These are phyloP conservation scores for Lachnellula arida DNA, from an alignment of 2,329 filamentous ascomycete genomes.

Conservation along the genomic window DNA sequence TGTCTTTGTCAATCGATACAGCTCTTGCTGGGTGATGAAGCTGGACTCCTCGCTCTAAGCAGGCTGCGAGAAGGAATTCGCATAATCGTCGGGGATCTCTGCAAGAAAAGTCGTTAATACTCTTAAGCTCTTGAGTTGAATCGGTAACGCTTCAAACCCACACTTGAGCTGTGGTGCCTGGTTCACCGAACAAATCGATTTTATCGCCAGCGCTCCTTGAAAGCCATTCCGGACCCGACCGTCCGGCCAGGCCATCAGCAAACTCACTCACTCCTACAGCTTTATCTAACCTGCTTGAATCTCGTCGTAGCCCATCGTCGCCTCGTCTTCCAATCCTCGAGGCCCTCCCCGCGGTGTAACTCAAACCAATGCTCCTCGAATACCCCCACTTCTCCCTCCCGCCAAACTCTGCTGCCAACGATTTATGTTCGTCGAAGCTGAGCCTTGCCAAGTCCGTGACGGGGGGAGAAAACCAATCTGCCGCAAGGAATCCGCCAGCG, in stretches of 20 bases:
- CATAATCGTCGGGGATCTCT: conserved; percentile 65
- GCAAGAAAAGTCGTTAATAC: conserved; percentile 1
- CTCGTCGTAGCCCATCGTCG: conserved; percentile 63
- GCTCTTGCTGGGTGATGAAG: conserved; percentile 61
- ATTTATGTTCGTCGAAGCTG: conserved; percentile 61
- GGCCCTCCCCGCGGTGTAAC: conserved; percentile 35
- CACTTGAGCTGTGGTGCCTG: conserved; percentile 60
- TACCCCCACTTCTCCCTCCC: conserved; percentile 48
- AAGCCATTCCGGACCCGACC: conserved; percentile 52
- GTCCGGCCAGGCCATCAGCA: not conserved
- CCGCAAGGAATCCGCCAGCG: conserved; percentile 69
- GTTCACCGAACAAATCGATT: conserved; percentile 57
- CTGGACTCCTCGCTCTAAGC: conserved; percentile 55
- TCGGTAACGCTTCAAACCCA: conserved; percentile 36
- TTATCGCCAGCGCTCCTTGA: conserved; percentile 48
- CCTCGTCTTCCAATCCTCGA: conserved; percentile 37
- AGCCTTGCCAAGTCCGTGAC: conserved; percentile 57
- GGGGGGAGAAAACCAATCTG: conserved; percentile 63
- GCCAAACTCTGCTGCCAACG: conserved; percentile 15
- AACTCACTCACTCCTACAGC: conserved; percentile 35
- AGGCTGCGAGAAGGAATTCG: conserved; percentile 56
- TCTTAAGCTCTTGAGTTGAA: not conserved
- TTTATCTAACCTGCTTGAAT: conserved; percentile 55
- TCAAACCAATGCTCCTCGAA: conserved; percentile 54
- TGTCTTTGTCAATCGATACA: conserved; percentile 47